These are phyloP conservation scores for Oryza longistaminata DNA, from an alignment of 176 grass and related monocot genomes.

Conservation along the genomic window DNA sequence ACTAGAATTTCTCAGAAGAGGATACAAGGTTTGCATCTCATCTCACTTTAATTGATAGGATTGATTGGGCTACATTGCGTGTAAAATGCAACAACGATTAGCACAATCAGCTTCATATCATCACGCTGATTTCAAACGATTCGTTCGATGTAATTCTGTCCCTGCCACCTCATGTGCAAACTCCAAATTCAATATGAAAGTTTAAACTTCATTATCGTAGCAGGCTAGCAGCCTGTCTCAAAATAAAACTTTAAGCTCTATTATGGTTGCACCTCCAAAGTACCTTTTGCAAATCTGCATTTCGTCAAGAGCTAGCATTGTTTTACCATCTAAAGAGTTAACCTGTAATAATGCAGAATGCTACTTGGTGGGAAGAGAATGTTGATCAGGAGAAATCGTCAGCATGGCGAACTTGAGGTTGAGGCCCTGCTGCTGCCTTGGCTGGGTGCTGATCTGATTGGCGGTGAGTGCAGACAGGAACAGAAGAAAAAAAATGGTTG, in stretches of 20 bases:
- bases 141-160: background rate
- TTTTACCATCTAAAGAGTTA: background rate
- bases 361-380: conserved; percentile 98
- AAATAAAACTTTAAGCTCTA: background rate
- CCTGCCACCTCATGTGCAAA: background rate
- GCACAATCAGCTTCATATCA: background rate
- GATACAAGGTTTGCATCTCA: conserved; percentile 72
- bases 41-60: conserved; percentile 3
- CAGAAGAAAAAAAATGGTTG: too few species aligned
- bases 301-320: background rate
- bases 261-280: background rate
- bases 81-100: background rate
- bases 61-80: too few species aligned
- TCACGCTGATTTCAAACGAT: background rate
- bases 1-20: conserved; percentile 91
- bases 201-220: background rate
- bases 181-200: background rate
- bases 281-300: background rate
- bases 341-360: conserved; percentile 63
- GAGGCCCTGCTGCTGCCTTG: background rate
- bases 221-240: background rate
- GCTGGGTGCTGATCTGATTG: background rate
- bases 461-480: background rate
- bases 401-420: conserved; percentile 83
- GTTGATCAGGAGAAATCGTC: conserved; percentile 73